phyloP scores from a whole-genome alignment of 2,329 filamentous ascomycete species.

The Phaeosphaeriaceae sp. region DNA sequence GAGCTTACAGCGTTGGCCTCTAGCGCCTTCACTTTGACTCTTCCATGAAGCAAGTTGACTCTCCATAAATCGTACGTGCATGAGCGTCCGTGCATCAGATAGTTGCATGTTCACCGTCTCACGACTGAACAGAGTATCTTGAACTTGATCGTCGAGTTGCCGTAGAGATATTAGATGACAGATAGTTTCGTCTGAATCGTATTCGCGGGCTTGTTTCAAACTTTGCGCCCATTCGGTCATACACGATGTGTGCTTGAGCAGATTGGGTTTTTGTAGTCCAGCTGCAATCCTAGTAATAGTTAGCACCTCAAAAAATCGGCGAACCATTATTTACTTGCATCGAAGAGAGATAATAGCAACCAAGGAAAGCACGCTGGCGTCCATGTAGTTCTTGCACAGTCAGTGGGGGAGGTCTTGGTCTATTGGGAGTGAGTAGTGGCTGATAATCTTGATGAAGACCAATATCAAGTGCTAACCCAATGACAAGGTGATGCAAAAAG shows the following conservation, averaged over 20 bases:
- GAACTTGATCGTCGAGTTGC: constrained; percentile 42
- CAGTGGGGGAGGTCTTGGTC: constrained; percentile 17
- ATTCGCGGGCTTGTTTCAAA: constrained; percentile 29
- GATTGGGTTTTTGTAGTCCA: constrained; percentile 40
- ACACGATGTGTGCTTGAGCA: constrained; percentile 35
- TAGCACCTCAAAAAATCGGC: neutral
- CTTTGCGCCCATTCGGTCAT: constrained; percentile 36
- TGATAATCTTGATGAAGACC: constrained; percentile 32
- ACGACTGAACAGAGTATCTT: constrained; percentile 35
- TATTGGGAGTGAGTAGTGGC: constrained; percentile 19
- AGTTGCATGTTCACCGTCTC: constrained; percentile 28
- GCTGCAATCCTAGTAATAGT: constrained; percentile 29
- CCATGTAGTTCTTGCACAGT: constrained; percentile 28
- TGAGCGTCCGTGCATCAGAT: constrained; percentile 33
- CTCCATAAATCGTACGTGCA: constrained; percentile 38
- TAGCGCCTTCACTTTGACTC: constrained; percentile 11
- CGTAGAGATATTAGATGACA: constrained; percentile 31
- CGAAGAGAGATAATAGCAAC: constrained; percentile 44
- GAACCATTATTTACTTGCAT: constrained; percentile 19
- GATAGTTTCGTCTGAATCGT: constrained; percentile 33
- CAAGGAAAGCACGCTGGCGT: constrained; percentile 39
- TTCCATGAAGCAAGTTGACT: constrained; percentile 37
- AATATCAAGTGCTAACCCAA: constrained; percentile 41
- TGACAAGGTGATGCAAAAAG: constrained; percentile 39
- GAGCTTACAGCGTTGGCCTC: constrained; percentile 28